These are phyloP conservation scores for Fistulinella prunicolor DNA, from an alignment of 768 basidiomycete genomes.

Conservation along the genomic window DNA sequence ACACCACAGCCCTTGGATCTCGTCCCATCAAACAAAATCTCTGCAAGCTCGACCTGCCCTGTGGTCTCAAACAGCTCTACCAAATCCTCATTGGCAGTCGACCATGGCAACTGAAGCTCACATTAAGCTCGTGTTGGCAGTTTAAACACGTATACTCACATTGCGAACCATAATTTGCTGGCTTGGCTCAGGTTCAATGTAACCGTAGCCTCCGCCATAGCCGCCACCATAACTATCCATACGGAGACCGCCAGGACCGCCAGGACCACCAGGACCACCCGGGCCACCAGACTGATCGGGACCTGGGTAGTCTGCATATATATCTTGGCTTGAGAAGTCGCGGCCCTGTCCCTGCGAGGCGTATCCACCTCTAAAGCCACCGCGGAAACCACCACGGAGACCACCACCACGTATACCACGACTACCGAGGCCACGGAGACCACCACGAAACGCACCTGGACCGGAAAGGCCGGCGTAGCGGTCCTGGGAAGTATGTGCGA, in stretches of 20 bases:
- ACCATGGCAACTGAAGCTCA: slow-evolving; percentile 83
- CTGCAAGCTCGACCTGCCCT: slow-evolving; percentile 90
- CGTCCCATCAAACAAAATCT: slow-evolving; percentile 90
- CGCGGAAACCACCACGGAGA: slow-evolving; percentile 44
- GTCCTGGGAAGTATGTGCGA: slow-evolving; percentile 48
- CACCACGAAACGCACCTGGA: slow-evolving; percentile 53
- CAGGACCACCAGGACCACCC: too few relatives aligned
- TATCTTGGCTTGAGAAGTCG: slow-evolving; percentile 82
- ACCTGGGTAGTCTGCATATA: slow-evolving; percentile 91
- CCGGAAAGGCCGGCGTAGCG: slow-evolving; percentile 86
- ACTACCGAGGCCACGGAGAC: slow-evolving; percentile 52
- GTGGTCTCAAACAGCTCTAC: slow-evolving; percentile 99
- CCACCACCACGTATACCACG: slow-evolving; percentile 23
- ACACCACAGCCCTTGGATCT: slow-evolving; percentile 95
- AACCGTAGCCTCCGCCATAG: slow-evolving; percentile 38
- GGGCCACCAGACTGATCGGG: slow-evolving; percentile 61
- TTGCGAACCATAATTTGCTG: slow-evolving; percentile 99
- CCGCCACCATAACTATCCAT: slow-evolving; percentile 39
- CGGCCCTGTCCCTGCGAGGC: slow-evolving; percentile 49
- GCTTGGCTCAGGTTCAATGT: slow-evolving; percentile 74
- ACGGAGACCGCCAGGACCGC: slow-evolving; percentile 34
- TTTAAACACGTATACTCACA: slow-evolving; percentile 51
- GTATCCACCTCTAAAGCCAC: slow-evolving; percentile 57
- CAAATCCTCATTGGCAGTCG: slow-evolving; percentile 96
- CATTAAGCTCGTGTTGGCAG: neutral